Conservation (phyloP, 2,329 filamentous ascomycete species). For the Aspergillus amoenus region DNA sequence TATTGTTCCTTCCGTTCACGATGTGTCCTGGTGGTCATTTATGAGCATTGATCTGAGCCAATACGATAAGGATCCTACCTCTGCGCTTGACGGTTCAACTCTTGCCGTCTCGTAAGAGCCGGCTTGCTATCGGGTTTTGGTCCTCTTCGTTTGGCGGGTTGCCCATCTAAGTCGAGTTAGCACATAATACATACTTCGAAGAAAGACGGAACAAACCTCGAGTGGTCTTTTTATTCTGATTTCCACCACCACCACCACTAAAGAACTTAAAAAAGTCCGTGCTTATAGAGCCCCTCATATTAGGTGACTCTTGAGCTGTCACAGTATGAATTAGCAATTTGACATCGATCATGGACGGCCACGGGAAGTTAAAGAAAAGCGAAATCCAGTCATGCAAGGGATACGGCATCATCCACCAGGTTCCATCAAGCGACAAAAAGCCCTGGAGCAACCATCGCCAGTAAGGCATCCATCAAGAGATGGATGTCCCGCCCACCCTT, state of each 20-base stretch:
- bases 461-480: background rate
- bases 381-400: background rate
- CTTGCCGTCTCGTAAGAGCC: conserved; percentile 84
- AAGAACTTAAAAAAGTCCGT: conserved; percentile 52
- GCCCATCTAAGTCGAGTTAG: conserved; percentile 62
- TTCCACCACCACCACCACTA: conserved; percentile 52
- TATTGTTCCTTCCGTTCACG: conserved; percentile 96
- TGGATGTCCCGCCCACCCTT: background rate
- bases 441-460: background rate
- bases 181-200: background rate
- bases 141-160: conserved; percentile 82
- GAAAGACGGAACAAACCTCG: conserved; percentile 55
- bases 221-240: conserved; percentile 67
- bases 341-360: background rate
- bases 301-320: conserved; percentile 5
- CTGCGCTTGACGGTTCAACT: conserved; percentile 93
- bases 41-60: background rate
- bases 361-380: background rate
- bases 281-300: conserved; percentile 18
- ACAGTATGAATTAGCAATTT: background rate
- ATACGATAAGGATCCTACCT: conserved; percentile 56
- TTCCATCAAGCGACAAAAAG: background rate
- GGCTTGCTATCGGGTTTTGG: conserved; percentile 97
- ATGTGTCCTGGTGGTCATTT: conserved; percentile 68
- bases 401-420: background rate